Base-by-base conservation (phyloP, 441 rosid genomes). In the Eruca vesicaria region DNA sequence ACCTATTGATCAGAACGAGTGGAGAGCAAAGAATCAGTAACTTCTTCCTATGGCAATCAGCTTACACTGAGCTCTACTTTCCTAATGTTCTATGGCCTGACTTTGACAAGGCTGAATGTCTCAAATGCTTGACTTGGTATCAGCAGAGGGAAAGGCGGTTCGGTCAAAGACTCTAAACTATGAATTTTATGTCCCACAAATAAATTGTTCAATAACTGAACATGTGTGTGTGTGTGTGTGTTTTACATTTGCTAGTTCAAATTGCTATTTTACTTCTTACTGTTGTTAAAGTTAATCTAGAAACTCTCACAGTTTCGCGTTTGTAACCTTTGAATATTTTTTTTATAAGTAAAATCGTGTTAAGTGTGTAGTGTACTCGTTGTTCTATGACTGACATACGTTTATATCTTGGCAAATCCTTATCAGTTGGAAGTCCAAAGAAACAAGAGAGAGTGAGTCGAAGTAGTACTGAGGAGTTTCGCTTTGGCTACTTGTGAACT, bases 81-180 rank as follows among this genome's bases (percentile, higher is more conserved):
- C 26, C 26, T 23, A 23, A 23, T 23, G 26, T 23, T 6, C 75
- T 78, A 15, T 81, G 84, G 84, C 85, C 86, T 2, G 82, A 84
- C 66, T 74, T 78, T 29, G 66, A 71, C 3, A 8, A 28, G 41
- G 58, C 23, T 15, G 35, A 28, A 4, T 23, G 20, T 45, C 21
- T 26, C 15, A 0, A 65, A 35, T 21, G 57, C 6, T 26, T 65
- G 57, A 9, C 33, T 64, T 64, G 55, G 55, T 64, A 23, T 29
- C 60, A 66, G 60, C 18, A 29, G 7, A 66, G 60, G 18, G 10
- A 66, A 3, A 66, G 71, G 5, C 60, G 71, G 50, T 66, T 50
- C 7, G 45, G 71, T 14, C 36, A 35, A 21, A 21, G 53, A 21
- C 28, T 61, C 18, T 61, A 61, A 33, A 9, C 63, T 29, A 28